Percentiles rank a stretch among this genome's conserved stretches.
These are phyloP conservation scores for Chernovozyma aurita DNA, from an alignment of 1,139 yeast species.

Conservation along the genomic window DNA sequence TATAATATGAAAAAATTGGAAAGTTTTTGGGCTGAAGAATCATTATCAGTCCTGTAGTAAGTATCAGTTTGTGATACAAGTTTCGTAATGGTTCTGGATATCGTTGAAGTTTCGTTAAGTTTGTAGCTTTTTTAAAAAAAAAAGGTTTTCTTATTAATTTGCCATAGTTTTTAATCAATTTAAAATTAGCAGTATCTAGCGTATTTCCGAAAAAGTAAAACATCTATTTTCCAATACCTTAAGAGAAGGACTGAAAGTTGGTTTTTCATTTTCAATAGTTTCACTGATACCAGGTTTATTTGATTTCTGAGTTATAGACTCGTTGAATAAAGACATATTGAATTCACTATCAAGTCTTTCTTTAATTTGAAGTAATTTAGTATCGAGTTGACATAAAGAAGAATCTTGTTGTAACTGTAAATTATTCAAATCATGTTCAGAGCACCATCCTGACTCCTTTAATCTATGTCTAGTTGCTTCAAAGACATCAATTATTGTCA, in stretches of 20 bases:
- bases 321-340: conserved; percentile 19
- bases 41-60: no score
- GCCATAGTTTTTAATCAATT: background rate
- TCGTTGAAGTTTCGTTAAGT: no score
- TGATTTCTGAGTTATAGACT: background rate
- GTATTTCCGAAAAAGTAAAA: conserved; percentile 5
- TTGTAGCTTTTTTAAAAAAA: no score
- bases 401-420: conserved; percentile 34
- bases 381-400: conserved; percentile 27
- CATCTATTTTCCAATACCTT: conserved; percentile 7
- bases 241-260: conserved; percentile 6
- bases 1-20: no score
- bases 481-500: conserved; percentile 31
- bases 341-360: conserved; percentile 25
- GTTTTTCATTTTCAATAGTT: background rate
- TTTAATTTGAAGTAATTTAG: conserved; percentile 30
- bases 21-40: no score
- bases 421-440: conserved; percentile 39
- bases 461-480: conserved; percentile 32
- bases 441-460: conserved; percentile 42
- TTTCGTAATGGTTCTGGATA: background rate
- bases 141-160: no score
- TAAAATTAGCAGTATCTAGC: background rate
- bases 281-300: background rate
- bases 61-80: no score